phyloP scores from a whole-genome alignment of 2,329 filamentous ascomycete species.

The Colletotrichum tabaci region DNA sequence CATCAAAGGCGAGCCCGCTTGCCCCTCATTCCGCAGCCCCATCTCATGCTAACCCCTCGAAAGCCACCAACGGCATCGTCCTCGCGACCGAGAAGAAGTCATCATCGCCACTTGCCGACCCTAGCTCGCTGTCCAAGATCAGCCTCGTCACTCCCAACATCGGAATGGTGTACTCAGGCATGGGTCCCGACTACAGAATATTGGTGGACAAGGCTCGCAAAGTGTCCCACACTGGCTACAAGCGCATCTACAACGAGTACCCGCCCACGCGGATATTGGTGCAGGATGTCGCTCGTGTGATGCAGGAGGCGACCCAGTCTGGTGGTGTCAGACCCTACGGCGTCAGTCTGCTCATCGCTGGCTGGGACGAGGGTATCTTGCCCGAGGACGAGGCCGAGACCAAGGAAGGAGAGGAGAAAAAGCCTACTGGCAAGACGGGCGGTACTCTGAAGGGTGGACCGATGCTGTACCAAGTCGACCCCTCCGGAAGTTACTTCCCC shows the following conservation, averaged over 20 bases:
- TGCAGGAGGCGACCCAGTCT: constrained; percentile 99
- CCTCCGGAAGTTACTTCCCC: constrained; percentile 98
- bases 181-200: constrained; percentile 98
- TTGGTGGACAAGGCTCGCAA: constrained; percentile 98
- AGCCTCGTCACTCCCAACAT: constrained; percentile 99
- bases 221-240: constrained; percentile 98
- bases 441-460: constrained; percentile 96
- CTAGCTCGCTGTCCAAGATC: constrained; percentile 95
- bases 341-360: constrained; percentile 94
- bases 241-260: constrained; percentile 99
- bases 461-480: constrained; percentile 98
- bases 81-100: constrained; percentile 99
- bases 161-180: constrained; percentile 99
- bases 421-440: constrained; percentile 87
- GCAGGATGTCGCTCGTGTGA: constrained; percentile 96
- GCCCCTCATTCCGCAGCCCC: constrained; percentile 8
- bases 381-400: constrained; percentile 78
- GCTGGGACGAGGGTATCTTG: constrained; percentile 97
- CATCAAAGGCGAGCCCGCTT: constrained; percentile 84
- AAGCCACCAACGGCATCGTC: constrained; percentile 98
- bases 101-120: constrained; percentile 95
- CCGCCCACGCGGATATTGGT: constrained; percentile 99
- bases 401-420: constrained; percentile 77
- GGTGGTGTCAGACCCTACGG: constrained; percentile 98
- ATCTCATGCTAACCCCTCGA: constrained; percentile 44